Evolutionary conservation across 164 flowering plant genomes (phyloP).

Genomic region (Vitis labrusca): DNA sequence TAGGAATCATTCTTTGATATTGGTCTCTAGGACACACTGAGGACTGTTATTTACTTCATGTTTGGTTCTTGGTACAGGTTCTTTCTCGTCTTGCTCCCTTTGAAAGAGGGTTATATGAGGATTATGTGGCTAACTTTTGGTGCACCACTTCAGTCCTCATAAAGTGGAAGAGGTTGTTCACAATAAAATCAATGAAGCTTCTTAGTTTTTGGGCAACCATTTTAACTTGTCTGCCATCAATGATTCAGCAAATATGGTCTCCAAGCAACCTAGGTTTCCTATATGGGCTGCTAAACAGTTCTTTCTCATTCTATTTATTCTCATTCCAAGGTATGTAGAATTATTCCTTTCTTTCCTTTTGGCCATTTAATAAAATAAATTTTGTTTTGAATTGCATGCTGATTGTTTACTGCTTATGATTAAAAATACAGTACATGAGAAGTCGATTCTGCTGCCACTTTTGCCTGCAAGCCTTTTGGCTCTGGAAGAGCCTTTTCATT

Average conservation of each 20-base stretch:
- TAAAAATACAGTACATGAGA: constrained; percentile 81
- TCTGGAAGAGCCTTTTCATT: constrained; percentile 60
- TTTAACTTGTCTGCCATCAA: constrained; percentile 60
- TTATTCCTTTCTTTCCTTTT: background rate
- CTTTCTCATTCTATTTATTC: constrained; percentile 84
- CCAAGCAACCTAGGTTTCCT: constrained; percentile 82
- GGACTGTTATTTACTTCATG: background rate
- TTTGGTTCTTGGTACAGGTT: constrained; percentile 52
- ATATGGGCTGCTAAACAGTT: constrained; percentile 70
- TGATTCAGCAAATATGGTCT: constrained; percentile 68
- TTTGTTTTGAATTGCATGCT: background rate
- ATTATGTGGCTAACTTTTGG: constrained; percentile 97
- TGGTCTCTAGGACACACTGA: no score
- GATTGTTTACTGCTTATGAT: background rate
- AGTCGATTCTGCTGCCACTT: constrained; percentile 87
- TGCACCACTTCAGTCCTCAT: constrained; percentile 76
- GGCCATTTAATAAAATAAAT: background rate
- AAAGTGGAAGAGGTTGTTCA: constrained; percentile 83
- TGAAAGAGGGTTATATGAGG: constrained; percentile 95
- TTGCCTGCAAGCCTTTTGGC: constrained; percentile 87
- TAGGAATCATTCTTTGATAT: no score
- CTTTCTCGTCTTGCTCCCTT: constrained; percentile 90
- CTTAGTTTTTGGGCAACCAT: constrained; percentile 69
- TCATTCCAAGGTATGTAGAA: constrained; percentile 78
- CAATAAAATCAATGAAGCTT: constrained; percentile 50